Conservation (phyloP, 1,284 basidiomycete species). For the Naganishia cerealis region DNA sequence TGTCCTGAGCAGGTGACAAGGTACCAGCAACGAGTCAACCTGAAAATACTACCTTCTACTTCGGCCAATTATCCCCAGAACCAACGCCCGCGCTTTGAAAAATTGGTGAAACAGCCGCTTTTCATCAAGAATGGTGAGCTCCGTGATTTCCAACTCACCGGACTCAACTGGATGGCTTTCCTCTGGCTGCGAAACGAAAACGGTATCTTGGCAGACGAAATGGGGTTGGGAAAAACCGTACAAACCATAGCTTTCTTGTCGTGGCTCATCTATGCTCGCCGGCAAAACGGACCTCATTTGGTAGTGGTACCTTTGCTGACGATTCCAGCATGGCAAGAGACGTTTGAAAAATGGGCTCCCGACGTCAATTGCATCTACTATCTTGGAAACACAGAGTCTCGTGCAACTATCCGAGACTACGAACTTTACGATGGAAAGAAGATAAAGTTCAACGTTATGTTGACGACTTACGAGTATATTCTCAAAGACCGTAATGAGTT, state of each 20-base stretch:
- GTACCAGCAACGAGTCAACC: conserved; percentile 74
- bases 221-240: conserved; percentile 98
- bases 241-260: conserved; percentile 95
- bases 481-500: conserved; percentile 87
- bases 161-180: conserved; percentile 97
- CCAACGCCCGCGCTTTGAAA: too few relatives aligned
- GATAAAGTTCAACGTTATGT: conserved; percentile 91
- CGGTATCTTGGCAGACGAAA: conserved; percentile 95
- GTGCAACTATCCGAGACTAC: conserved; percentile 85
- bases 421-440: conserved; percentile 81
- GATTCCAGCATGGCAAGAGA: conserved; percentile 95
- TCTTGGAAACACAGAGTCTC: conserved; percentile 83
- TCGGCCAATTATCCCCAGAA: conserved; percentile 72
- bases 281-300: conserved; percentile 94
- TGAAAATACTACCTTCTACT: conserved; percentile 81
- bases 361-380: conserved; percentile 97
- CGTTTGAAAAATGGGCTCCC: conserved; percentile 93
- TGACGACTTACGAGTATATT: conserved; percentile 97
- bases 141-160: conserved; percentile 97
- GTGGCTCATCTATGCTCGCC: conserved; percentile 87
- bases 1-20: conserved; percentile 82
- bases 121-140: conserved; percentile 87
- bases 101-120: conserved; percentile 69
- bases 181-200: conserved; percentile 93
- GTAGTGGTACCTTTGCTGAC: conserved; percentile 98